Percentiles rank a stretch among this genome's conserved stretches.
Evolutionary conservation across 1,284 basidiomycete species (phyloP).

Genomic region (Stereum hirsutum): DNA sequence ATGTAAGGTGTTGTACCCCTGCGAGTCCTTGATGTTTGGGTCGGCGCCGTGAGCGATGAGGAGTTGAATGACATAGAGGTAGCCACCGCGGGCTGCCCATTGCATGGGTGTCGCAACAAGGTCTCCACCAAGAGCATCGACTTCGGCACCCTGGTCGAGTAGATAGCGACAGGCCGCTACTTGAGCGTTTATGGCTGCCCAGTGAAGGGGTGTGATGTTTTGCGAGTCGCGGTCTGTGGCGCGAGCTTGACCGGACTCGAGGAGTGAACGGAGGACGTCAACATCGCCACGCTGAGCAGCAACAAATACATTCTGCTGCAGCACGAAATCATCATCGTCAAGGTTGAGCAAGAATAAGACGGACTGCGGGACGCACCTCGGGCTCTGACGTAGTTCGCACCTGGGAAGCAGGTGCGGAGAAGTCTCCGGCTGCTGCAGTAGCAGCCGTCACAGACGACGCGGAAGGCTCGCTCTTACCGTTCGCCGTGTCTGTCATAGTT

Average conservation of each 20-base stretch:
- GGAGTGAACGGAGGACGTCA: slow-evolving; percentile 52
- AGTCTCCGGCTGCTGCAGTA: slow-evolving; percentile 19
- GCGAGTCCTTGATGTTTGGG: slow-evolving; percentile 84
- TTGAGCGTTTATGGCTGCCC: slow-evolving; percentile 94
- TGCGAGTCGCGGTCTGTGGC: slow-evolving; percentile 82
- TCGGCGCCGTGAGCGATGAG: slow-evolving; percentile 87
- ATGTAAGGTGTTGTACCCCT: slow-evolving; percentile 96
- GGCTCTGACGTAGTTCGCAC: slow-evolving; percentile 20
- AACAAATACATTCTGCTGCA: slow-evolving; percentile 60
- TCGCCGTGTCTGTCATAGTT: slow-evolving; percentile 15
- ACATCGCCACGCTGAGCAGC: slow-evolving; percentile 87
- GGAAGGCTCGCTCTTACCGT: slow-evolving; percentile 22
- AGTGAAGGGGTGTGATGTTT: slow-evolving; percentile 93
- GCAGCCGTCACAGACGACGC: slow-evolving; percentile 19
- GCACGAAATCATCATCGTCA: slow-evolving; percentile 1
- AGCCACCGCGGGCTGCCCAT: slow-evolving; percentile 96
- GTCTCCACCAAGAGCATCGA: slow-evolving; percentile 92
- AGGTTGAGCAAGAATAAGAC: not conserved
- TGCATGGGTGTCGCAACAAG: slow-evolving; percentile 94
- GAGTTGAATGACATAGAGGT: slow-evolving; percentile 90
- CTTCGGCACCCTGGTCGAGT: slow-evolving; percentile 89
- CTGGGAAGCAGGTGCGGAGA: slow-evolving; percentile 16
- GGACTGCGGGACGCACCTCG: slow-evolving; percentile 18
- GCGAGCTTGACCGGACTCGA: slow-evolving; percentile 65
- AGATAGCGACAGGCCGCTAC: slow-evolving; percentile 72